Percentiles rank a stretch among this genome's conserved stretches.
Conservation (phyloP, 805 yeast species). For the Nakazawaea wickerhamii region DNA sequence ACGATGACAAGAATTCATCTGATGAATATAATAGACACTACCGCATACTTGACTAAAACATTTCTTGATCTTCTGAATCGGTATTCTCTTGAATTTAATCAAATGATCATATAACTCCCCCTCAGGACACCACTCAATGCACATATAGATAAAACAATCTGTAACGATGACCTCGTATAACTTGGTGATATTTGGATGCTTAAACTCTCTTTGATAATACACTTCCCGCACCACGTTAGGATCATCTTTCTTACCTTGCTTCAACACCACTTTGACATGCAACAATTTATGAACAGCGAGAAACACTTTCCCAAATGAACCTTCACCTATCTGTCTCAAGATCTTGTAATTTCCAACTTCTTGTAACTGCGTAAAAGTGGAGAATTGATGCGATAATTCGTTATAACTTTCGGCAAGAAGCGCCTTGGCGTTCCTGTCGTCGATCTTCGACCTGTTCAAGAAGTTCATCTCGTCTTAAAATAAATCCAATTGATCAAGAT, state of each 20-base stretch:
- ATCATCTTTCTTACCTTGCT: conserved; percentile 71
- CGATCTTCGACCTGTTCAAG: conserved; percentile 8
- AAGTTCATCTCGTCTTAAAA: conserved; percentile 4
- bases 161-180: conserved; percentile 83
- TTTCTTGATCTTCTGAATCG: conserved; percentile 42
- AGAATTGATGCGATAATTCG: conserved; percentile 10
- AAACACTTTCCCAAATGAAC: conserved; percentile 89
- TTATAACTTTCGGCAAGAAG: conserved; percentile 12
- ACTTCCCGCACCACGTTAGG: conserved; percentile 88
- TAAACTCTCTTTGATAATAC: conserved; percentile 78
- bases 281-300: conserved; percentile 76
- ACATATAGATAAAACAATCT: conserved; percentile 79
- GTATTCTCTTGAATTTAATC: conserved; percentile 44
- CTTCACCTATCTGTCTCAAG: conserved; percentile 76
- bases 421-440: conserved; percentile 12
- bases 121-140: conserved; percentile 83
- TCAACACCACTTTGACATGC: conserved; percentile 74
- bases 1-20: conserved; percentile 73
- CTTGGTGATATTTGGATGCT: conserved; percentile 77
- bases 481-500: background rate
- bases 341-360: conserved; percentile 82
- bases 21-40: conserved; percentile 70
- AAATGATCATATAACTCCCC: conserved; percentile 69
- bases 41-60: conserved; percentile 63
- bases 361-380: conserved; percentile 28